Evolutionary conservation across 2,329 filamentous ascomycete genomes (phyloP), one percentile per base, ranked within the genome.

Genomic region (Fusarium guadeloupense): DNA sequence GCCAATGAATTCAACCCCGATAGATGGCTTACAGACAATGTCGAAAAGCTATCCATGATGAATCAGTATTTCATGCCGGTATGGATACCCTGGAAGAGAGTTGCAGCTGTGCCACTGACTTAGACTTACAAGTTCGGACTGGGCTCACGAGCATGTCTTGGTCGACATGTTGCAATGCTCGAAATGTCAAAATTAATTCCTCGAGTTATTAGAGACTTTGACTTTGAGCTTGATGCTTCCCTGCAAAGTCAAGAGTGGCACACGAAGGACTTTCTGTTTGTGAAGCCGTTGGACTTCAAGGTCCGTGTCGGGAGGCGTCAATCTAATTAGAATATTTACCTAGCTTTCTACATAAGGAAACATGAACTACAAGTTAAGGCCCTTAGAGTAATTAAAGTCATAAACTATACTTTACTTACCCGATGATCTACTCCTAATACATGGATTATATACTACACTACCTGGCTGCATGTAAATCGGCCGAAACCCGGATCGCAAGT

Each of bases 51-150:
- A 3, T 53, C 49, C 2, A 21, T 34, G 12, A 65, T 63, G 59
- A 61, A 63, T 9, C 52, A 43, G 16, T 54, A 55, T 23, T 66
- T 52, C 21, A 63, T 66, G 47, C 62, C 62, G 5, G 55, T 63
- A 41, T 56, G 54, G 20, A 12, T 13, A 9, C 12, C 9, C 16
- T 14, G 5, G 14, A 5, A 4, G n/a, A 9, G 10, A 20, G 5
- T 3, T 4, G 19, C 3, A 5, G 3, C 25, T 13, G n/a, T 10
- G 9, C 10, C 37, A 2, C 38, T 61, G 20, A 54, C 38, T n/a
- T 6, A 19, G 2, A n/a, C 8, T 9, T 9, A 21, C 16, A n/a
- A 67, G 61, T 58, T 67, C 16, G 46, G 57, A 4, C 33, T 66
- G 1, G 60, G 58, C 1, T 58, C 63, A 9, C 42, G 52, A 33